These are phyloP conservation scores for Chlorella sorokiniana DNA, from an alignment of 139 green algal species.

Conservation along the genomic window DNA sequence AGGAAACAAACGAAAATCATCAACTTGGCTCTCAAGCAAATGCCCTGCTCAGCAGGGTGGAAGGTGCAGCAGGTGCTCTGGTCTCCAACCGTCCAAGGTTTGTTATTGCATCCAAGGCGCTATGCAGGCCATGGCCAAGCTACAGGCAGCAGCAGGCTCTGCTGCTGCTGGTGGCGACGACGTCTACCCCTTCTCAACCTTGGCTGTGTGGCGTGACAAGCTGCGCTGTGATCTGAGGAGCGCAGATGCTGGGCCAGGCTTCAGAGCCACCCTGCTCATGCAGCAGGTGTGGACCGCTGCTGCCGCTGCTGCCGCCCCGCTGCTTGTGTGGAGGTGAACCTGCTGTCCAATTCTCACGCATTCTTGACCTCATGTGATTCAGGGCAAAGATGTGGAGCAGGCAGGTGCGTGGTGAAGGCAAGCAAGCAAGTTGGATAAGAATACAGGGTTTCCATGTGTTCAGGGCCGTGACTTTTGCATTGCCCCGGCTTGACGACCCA, in stretches of 20 bases:
- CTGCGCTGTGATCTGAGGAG: neutral
- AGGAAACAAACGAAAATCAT: too few species aligned
- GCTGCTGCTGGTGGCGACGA: neutral
- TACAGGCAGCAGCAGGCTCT: neutral
- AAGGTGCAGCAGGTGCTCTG: neutral
- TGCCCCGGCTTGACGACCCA: neutral
- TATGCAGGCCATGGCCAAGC: slow-evolving; percentile 16
- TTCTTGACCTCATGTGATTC: too few species aligned
- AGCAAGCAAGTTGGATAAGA: neutral
- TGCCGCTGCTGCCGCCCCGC: neutral
- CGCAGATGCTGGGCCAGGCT: neutral
- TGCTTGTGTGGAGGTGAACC: too few species aligned
- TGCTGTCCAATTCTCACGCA: neutral
- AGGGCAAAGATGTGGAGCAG: slow-evolving; percentile 28
- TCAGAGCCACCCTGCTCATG: slow-evolving; percentile 28
- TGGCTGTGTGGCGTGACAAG: slow-evolving; percentile 31
- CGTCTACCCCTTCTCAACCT: neutral
- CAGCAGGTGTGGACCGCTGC: slow-evolving; percentile 11
- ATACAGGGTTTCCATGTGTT: neutral
- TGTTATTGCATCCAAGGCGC: neutral
- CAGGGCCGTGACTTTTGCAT: too few species aligned
- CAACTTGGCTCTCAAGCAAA: too few species aligned
- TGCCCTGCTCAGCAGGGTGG: too few species aligned
- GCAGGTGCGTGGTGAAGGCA: neutral
- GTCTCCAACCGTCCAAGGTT: neutral